Base-by-base conservation (phyloP, 2,329 filamentous ascomycete species). In the Botrytis sinoallii region DNA sequence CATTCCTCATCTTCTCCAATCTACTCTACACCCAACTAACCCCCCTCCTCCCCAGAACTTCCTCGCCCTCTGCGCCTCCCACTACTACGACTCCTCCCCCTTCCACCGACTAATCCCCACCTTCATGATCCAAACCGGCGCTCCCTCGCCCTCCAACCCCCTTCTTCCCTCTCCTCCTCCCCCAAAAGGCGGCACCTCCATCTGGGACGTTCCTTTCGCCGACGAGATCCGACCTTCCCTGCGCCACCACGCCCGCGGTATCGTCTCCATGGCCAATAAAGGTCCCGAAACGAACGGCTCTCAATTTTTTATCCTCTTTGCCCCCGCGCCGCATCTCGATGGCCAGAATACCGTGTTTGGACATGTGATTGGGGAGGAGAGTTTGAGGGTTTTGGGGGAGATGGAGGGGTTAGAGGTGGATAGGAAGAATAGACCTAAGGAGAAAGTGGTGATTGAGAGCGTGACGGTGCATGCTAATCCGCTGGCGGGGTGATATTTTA, bases 311-410 rank as follows among this genome's bases (percentile, higher is more conserved):
- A 85, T 96, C 75, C 89, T 91, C 1, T 92, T 94, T 78, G 92
- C 92, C 74, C 90, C 92, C 77, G 92, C 93, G 40, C 88, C 92
- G 55, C 93, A 96, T 83, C 85, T 97, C 60, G 93, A 96, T 81
- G 93, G 93, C 7, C 88, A 93, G 81, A 96, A 96, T 81, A 95
- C 93, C 0, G 91, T 95, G 2, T 95, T 97, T 83, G 93, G 93
- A 18, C 90, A 91, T 81, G 85, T 95, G 48, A 85, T 91, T 73
- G 90, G 88, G 55, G 90, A 91, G 77, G 89, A 90, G 63, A 87
- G 88, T 73, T 79, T 90, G 66, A 88, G 85, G 52, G 92, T 91
- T 8, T 83, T 96, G 78, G 88, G 90, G 72, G 90, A 88, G 81
- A 86, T 96, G 79, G 93, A 96, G 84, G 86, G 84, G 35, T 82